Conservation (phyloP, 768 basidiomycete species). For the Boletus edulis region DNA sequence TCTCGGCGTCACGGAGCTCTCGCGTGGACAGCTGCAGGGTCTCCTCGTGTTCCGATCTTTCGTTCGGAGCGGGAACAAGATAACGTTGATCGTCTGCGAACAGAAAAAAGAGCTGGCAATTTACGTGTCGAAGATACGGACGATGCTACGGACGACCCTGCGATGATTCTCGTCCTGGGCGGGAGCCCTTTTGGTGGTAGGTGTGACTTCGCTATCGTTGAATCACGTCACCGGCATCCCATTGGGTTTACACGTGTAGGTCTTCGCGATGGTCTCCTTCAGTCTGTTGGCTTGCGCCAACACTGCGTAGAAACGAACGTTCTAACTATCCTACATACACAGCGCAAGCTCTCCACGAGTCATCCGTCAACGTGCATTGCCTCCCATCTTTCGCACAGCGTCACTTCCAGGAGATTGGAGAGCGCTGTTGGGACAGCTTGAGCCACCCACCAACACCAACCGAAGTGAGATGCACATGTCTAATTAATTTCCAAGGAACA, state of each 20-base stretch:
- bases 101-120: neutral
- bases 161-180: neutral
- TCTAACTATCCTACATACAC: slow-evolving; percentile 15
- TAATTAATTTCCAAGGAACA: slow-evolving; percentile 28
- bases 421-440: slow-evolving; percentile 1
- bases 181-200: neutral
- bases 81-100: slow-evolving; percentile 6
- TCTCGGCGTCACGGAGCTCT: slow-evolving; percentile 21
- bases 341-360: slow-evolving; percentile 3
- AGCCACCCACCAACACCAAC: slow-evolving; percentile 5
- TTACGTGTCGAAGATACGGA: slow-evolving; percentile 19
- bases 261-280: slow-evolving; percentile 4
- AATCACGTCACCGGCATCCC: slow-evolving; percentile 8
- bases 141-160: neutral
- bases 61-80: slow-evolving; percentile 2
- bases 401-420: neutral
- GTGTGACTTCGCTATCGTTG: neutral
- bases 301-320: slow-evolving; percentile 8
- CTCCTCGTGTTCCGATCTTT: slow-evolving; percentile 22
- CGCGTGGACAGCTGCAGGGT: slow-evolving; percentile 24
- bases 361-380: neutral
- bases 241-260: slow-evolving; percentile 20
- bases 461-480: slow-evolving; percentile 18
- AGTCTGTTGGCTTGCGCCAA: slow-evolving; percentile 6
- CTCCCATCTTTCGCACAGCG: neutral